A percentile compares a stretch with the other conserved stretches of the same genome.
These are phyloP conservation scores for Hyphopichia pseudoburtonii DNA, from an alignment of 1,139 yeast species.

Conservation along the genomic window DNA sequence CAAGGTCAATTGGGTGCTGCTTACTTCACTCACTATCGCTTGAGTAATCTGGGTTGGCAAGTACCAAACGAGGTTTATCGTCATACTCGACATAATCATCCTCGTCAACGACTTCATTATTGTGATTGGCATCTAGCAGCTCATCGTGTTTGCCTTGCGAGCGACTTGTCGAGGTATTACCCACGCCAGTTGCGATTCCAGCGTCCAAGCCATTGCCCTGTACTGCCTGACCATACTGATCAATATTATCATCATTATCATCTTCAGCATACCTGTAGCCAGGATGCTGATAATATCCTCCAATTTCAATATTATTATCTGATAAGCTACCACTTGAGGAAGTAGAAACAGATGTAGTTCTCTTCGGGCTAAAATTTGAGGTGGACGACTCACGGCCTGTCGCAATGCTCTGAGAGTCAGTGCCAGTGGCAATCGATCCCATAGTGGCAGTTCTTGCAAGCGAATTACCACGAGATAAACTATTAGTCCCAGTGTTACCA, in stretches of 20 bases:
- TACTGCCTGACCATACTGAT: constrained; percentile 17
- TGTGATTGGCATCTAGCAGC: background rate
- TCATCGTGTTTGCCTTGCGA: background rate
- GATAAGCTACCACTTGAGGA: constrained; percentile 26
- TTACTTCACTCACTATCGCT: constrained; percentile 22
- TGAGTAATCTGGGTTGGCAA: constrained; percentile 67
- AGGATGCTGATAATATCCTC: constrained; percentile 46
- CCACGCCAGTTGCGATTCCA: no score
- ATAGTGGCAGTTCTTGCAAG: constrained; percentile 32
- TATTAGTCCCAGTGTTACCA: constrained; percentile 3
- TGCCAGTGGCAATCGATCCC: constrained; percentile 19
- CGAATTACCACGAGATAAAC: constrained; percentile 20
- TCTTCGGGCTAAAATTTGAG: constrained; percentile 11
- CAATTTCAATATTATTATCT: constrained; percentile 21
- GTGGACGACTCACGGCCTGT: constrained; percentile 12
- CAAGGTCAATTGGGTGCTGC: background rate
- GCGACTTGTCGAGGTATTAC: background rate
- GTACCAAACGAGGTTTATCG: constrained; percentile 50
- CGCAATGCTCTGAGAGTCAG: constrained; percentile 22
- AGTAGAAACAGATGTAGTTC: constrained; percentile 19
- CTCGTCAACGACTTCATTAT: constrained; percentile 4
- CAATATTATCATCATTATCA: constrained; percentile 20
- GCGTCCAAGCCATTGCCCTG: background rate
- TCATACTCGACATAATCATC: constrained; percentile 32
- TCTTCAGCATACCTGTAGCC: constrained; percentile 33